Percentiles rank a stretch among this genome's conserved stretches.
Evolutionary conservation across 345 rosid genomes (phyloP).

Genomic region (Gossypium mustelinum): DNA sequence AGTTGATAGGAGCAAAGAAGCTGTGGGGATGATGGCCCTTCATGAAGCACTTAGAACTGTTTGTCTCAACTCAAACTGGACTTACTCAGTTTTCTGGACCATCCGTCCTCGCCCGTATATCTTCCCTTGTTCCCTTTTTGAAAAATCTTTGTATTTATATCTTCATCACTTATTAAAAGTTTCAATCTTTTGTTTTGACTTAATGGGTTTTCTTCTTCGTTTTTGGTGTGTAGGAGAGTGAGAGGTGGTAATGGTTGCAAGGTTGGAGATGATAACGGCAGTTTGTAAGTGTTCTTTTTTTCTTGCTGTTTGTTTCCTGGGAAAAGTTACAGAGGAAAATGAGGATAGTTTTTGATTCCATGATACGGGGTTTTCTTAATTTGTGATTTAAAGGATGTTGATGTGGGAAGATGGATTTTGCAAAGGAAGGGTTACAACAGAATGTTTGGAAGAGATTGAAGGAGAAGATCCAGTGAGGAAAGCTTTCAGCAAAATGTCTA

Average conservation of each 20-base stretch:
- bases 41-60: constrained; percentile 97
- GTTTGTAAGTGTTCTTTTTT: constrained; percentile 67
- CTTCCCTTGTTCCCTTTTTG: background rate
- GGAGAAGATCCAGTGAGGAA: constrained; percentile 93
- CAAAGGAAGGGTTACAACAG: constrained; percentile 70
- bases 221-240: constrained; percentile 67
- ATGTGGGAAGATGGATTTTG: constrained; percentile 29
- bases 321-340: constrained; percentile 5
- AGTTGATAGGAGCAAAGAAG: constrained; percentile 97
- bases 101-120: constrained; percentile 98
- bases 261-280: constrained; percentile 97
- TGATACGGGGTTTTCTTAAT: constrained; percentile 12
- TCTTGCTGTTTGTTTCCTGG: constrained; percentile 19
- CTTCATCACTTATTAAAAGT: background rate
- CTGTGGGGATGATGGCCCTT: constrained; percentile 99
- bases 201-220: constrained; percentile 25
- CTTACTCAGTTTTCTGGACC: constrained; percentile 99
- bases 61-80: constrained; percentile 97
- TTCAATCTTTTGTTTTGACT: constrained; percentile 23
- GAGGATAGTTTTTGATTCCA: constrained; percentile 10
- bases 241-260: constrained; percentile 98
- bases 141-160: constrained; percentile 7
- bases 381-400: constrained; percentile 67
- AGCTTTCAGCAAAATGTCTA: constrained; percentile 97
- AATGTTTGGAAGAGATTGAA: constrained; percentile 78